A percentile compares a stretch with the other conserved stretches of the same genome.
Conservation (phyloP, 805 yeast genomes). For the Hanseniaspora lindneri region DNA sequence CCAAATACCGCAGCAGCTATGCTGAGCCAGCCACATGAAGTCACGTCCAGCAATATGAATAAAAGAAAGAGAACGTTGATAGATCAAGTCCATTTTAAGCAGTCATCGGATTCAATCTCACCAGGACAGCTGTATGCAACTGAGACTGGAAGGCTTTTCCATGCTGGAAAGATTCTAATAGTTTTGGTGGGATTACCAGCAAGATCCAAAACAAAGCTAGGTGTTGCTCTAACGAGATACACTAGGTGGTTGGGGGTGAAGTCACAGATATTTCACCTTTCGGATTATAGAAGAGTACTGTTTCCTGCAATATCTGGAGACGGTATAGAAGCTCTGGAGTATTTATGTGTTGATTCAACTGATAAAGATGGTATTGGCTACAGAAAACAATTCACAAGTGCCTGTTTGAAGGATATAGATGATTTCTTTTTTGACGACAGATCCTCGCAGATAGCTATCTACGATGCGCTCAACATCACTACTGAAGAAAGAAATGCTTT, state of each 20-base stretch:
- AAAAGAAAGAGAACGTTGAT: not conserved
- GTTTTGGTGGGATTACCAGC: constrained; percentile 90
- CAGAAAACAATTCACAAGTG: constrained; percentile 47
- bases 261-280: constrained; percentile 81
- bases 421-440: constrained; percentile 53
- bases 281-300: constrained; percentile 65
- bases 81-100: constrained; percentile 56
- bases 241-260: constrained; percentile 93
- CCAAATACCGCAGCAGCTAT: constrained; percentile 14
- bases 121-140: constrained; percentile 93
- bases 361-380: constrained; percentile 38
- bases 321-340: constrained; percentile 32
- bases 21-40: constrained; percentile 1
- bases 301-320: constrained; percentile 17
- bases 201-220: constrained; percentile 84
- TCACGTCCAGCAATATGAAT: not conserved
- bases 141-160: constrained; percentile 82
- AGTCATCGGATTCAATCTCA: constrained; percentile 43
- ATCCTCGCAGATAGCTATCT: constrained; percentile 88
- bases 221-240: constrained; percentile 84
- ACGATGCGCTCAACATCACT: constrained; percentile 86
- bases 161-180: constrained; percentile 87
- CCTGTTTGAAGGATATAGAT: constrained; percentile 58
- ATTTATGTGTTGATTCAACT: constrained; percentile 47
- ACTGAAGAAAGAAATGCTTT: constrained; percentile 53